Evolutionary conservation across 2,329 filamentous ascomycete species (phyloP).

Genomic region (Colletotrichum simmondsii): DNA sequence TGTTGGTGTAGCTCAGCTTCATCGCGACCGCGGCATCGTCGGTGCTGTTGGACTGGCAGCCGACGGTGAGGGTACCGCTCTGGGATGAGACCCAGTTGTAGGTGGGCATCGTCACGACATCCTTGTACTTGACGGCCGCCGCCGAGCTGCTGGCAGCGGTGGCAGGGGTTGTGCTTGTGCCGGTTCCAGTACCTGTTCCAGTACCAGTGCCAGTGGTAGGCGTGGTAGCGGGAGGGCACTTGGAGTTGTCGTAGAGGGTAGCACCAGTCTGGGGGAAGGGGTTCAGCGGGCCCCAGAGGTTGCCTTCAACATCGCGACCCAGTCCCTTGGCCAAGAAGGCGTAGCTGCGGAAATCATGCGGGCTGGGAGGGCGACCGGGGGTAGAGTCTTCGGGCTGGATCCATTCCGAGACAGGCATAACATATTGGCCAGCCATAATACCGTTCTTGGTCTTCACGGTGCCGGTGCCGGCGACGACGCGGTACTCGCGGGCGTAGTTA

Average conservation of each 20-base stretch:
- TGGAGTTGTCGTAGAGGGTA: constrained; percentile 28
- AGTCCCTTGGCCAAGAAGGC: constrained; percentile 43
- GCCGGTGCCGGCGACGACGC: constrained; percentile 46
- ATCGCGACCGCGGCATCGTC: constrained; percentile 35
- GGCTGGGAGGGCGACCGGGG: constrained; percentile 46
- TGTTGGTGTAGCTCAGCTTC: constrained; percentile 38
- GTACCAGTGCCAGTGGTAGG: background rate
- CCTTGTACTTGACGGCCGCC: background rate
- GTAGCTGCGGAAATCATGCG: constrained; percentile 48
- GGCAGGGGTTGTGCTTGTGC: background rate
- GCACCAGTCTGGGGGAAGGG: constrained; percentile 43
- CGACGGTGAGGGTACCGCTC: constrained; percentile 35
- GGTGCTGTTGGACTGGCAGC: constrained; percentile 32
- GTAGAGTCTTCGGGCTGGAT: constrained; percentile 53
- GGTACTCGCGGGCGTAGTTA: constrained; percentile 53
- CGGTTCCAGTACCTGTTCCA: background rate
- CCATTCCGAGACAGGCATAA: constrained; percentile 53
- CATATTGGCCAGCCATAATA: constrained; percentile 52
- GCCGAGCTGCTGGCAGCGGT: background rate
- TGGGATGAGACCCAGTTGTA: constrained; percentile 33
- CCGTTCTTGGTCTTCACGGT: constrained; percentile 48
- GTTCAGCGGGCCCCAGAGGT: constrained; percentile 49
- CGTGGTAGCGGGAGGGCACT: constrained; percentile 10
- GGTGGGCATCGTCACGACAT: constrained; percentile 26
- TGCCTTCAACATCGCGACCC: constrained; percentile 40